Base-by-base conservation (phyloP, 2,329 filamentous ascomycete species). In the Ilyonectria mors-panacis region DNA sequence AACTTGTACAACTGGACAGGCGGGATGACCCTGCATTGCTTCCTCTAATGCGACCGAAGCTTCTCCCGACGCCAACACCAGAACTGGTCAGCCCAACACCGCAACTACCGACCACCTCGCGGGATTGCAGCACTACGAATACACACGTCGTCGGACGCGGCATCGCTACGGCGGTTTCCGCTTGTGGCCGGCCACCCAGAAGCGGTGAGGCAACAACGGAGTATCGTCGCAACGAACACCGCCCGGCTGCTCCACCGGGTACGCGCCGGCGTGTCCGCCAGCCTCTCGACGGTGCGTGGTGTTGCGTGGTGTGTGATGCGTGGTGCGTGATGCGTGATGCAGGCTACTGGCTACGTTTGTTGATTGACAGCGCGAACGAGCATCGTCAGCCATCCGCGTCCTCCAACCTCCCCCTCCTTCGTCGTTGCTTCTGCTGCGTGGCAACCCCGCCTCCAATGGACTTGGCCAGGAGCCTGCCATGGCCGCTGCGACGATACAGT, bases 361-460 rank as follows among this genome's bases (percentile, higher is more conserved):
- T 51, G 47, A 51, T 21, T 51, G 48, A 51, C 48, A 56, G 23
- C 53, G 35, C 53, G 33, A 56, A 56, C 53, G 33, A 56, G 35
- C 33, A 47, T 17, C 47, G 28, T 35, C 48, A 33, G 42, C 44
- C n/a, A 55, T 55, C 50, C 55, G 33, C 19, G 12, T 13, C 33
- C 28, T 33, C 51, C 59, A 56, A 54, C 28, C 47, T 48, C 51
- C 39, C 55, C 30, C 44, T 35, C 37, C 37, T 37, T 13, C 47
- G 45, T 39, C 35, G 45, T 45, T 63, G 15, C 15, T 19, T 35
- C 44, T 26, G 60, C 54, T 54, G 62, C 73, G 73, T 75, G 73
- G 71, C 73, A 70, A 51, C 21, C 53, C 19, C 37, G 19, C 47
- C 51, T 60, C 70, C 72, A 74, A 67, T 72, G 63, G 66, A 23